phyloP scores from a whole-genome alignment of 176 grass and related monocot genomes.

The Calamus simplicifolius region DNA sequence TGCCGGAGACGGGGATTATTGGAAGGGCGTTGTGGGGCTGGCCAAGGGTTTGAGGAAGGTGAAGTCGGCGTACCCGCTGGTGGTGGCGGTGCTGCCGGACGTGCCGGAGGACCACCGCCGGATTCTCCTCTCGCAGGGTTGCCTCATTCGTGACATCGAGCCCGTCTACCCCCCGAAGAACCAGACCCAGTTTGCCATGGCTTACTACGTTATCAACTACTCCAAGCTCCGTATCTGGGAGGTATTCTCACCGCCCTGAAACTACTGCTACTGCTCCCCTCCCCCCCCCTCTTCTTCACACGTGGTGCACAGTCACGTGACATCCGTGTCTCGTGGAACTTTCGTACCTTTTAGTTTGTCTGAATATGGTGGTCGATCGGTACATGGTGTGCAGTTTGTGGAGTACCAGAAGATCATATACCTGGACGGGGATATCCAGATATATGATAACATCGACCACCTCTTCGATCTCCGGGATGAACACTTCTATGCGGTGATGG shows the following conservation, averaged over 20 bases:
- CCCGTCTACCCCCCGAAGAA: slow-evolving; percentile 62
- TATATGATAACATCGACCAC: slow-evolving; percentile 60
- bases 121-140: slow-evolving; percentile 33
- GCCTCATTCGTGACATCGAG: slow-evolving; percentile 60
- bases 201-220: slow-evolving; percentile 95
- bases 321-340: too few species aligned
- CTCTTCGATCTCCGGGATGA: slow-evolving; percentile 44
- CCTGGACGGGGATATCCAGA: slow-evolving; percentile 70
- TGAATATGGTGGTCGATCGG: background rate
- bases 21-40: slow-evolving; percentile 64
- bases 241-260: slow-evolving; percentile 5
- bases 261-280: too few species aligned
- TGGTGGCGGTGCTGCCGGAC: slow-evolving; percentile 67
- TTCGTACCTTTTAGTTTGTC: too few species aligned
- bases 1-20: slow-evolving; percentile 70
- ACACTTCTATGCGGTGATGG: slow-evolving; percentile 56
- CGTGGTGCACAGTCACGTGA: too few species aligned
- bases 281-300: too few species aligned
- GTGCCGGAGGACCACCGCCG: slow-evolving; percentile 45
- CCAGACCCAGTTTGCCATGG: slow-evolving; percentile 76
- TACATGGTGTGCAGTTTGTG: slow-evolving; percentile 33
- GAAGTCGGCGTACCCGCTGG: slow-evolving; percentile 40
- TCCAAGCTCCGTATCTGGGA: slow-evolving; percentile 97
- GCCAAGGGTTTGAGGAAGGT: slow-evolving; percentile 65
- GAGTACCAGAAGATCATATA: slow-evolving; percentile 79